phyloP scores from a whole-genome alignment of 257 asterid genomes.

The Eustoma russellianum region DNA sequence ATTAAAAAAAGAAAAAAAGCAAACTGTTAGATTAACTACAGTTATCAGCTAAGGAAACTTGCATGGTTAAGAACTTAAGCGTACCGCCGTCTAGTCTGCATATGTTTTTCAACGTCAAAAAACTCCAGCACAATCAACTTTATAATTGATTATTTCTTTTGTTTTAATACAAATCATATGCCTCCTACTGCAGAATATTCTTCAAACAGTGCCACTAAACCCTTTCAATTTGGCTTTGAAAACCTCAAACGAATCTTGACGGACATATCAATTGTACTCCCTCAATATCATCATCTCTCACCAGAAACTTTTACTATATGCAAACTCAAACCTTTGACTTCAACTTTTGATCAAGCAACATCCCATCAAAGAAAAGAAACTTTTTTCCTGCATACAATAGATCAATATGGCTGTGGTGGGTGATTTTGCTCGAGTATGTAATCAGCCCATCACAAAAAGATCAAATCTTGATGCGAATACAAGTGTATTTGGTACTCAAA shows the following conservation, averaged over 20 bases:
- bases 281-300: not conserved
- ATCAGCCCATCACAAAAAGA: conserved; percentile 22
- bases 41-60: too few relatives aligned
- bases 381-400: not conserved
- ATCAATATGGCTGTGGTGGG: conserved; percentile 45
- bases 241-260: conserved; percentile 20
- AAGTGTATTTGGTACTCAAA: conserved; percentile 24
- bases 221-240: conserved; percentile 19
- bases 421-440: conserved; percentile 31
- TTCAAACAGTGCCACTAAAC: not conserved
- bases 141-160: too few relatives aligned
- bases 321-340: conserved; percentile 8
- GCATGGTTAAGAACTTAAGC: too few relatives aligned
- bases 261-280: conserved; percentile 27
- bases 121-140: too few relatives aligned
- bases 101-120: too few relatives aligned
- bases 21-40: too few relatives aligned
- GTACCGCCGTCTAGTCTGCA: too few relatives aligned
- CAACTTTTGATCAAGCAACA: not conserved
- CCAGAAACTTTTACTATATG: not conserved
- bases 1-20: too few relatives aligned
- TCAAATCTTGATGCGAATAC: conserved; percentile 19
- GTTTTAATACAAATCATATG: too few relatives aligned
- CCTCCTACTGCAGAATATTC: too few relatives aligned
- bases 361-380: not conserved